Evolutionary conservation across 1,139 yeast species (phyloP).

Genomic region (Casaregolazyma suthepensis): DNA sequence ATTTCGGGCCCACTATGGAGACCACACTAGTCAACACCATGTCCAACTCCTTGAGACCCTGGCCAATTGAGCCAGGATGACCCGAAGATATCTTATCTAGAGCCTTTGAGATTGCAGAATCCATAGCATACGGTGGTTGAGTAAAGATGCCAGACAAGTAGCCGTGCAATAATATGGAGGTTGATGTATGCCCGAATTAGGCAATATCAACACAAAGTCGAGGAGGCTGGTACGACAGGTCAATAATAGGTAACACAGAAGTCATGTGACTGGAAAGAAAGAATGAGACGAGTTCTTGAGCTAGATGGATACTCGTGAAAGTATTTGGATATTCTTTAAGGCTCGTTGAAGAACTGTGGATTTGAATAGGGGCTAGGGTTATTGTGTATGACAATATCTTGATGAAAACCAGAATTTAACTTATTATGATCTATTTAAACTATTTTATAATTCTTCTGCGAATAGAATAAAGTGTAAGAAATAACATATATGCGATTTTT

Average conservation of each 20-base stretch:
- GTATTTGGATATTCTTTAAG: background rate
- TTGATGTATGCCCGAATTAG: background rate
- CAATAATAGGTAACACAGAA: background rate
- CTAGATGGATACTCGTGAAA: background rate
- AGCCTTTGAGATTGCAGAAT: constrained; percentile 1
- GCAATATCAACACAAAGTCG: background rate
- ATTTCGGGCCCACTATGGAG: background rate
- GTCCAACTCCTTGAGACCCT: constrained; percentile 2
- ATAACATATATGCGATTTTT: too few relatives aligned
- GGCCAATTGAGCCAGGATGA: background rate
- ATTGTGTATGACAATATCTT: too few relatives aligned
- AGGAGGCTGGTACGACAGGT: background rate
- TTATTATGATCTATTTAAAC: too few relatives aligned
- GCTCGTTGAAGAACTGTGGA: background rate
- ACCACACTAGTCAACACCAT: background rate
- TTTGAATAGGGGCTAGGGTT: background rate
- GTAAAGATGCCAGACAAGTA: background rate
- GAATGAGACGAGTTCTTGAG: background rate
- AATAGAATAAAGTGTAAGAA: too few relatives aligned
- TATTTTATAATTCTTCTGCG: too few relatives aligned
- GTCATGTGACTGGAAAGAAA: background rate
- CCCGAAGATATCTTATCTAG: constrained; percentile 3
- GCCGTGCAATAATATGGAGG: background rate
- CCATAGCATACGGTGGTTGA: background rate
- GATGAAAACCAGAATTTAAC: too few relatives aligned